Conservation (phyloP, 2,329 filamentous ascomycete genomes). For the Fusarium oxysporum region DNA sequence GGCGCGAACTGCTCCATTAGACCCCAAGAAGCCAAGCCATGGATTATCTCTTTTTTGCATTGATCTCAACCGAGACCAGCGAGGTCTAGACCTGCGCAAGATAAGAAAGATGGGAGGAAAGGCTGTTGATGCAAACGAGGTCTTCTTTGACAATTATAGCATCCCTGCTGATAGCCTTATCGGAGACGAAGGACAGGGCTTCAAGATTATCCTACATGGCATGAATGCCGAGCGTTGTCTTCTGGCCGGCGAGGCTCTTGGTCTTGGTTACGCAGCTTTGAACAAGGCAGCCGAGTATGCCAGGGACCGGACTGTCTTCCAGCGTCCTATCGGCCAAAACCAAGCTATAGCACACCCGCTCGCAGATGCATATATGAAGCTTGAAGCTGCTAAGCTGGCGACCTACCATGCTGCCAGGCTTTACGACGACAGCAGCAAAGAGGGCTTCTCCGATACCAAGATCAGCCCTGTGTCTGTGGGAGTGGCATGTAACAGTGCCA, state of each 20-base stretch:
- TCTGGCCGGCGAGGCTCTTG: slow-evolving; percentile 82
- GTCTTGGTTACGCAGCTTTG: slow-evolving; percentile 79
- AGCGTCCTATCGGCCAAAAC: slow-evolving; percentile 72
- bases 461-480: slow-evolving; percentile 68
- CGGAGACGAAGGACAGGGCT: slow-evolving; percentile 79
- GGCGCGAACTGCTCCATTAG: slow-evolving; percentile 77
- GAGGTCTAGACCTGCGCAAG: slow-evolving; percentile 72
- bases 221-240: slow-evolving; percentile 85
- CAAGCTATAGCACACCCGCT: slow-evolving; percentile 75
- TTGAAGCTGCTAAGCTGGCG: slow-evolving; percentile 73
- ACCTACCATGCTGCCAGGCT: slow-evolving; percentile 73
- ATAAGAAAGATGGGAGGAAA: slow-evolving; percentile 90
- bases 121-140: slow-evolving; percentile 86
- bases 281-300: slow-evolving; percentile 74
- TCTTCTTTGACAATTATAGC: slow-evolving; percentile 85
- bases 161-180: slow-evolving; percentile 74
- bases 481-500: slow-evolving; percentile 67
- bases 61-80: slow-evolving; percentile 71
- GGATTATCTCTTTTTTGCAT: slow-evolving; percentile 86
- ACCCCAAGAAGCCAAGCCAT: slow-evolving; percentile 77
- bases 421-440: slow-evolving; percentile 66
- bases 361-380: slow-evolving; percentile 72
- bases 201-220: slow-evolving; percentile 81
- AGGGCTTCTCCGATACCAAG: slow-evolving; percentile 60
- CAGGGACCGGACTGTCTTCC: slow-evolving; percentile 73